A percentile compares a stretch with the other conserved stretches of the same genome.
Evolutionary conservation across 1,284 basidiomycete genomes (phyloP).

Genomic region (Dichomitus squalens): DNA sequence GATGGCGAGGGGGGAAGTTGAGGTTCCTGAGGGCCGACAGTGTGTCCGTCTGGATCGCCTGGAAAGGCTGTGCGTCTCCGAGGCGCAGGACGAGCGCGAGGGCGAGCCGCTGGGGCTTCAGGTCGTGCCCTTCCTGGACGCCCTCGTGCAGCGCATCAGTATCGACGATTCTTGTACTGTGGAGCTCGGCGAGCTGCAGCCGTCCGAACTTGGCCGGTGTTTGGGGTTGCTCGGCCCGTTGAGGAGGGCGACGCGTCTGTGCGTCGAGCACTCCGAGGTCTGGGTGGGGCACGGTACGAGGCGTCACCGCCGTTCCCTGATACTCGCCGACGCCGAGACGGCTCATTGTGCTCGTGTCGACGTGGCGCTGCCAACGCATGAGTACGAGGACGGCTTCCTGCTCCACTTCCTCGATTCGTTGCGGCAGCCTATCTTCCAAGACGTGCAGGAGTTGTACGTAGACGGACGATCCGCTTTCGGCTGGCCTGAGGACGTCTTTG

Average conservation of each 20-base stretch:
- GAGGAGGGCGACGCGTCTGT: not conserved
- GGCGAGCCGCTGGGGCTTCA: not conserved
- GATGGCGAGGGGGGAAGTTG: not conserved
- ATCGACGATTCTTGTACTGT: not conserved
- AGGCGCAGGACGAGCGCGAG: not conserved
- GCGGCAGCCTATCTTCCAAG: not conserved
- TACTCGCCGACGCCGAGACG: not conserved
- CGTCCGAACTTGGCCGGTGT: not conserved
- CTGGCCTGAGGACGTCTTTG: not conserved
- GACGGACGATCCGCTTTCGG: not conserved
- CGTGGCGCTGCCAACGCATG: not conserved
- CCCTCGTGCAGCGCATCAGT: not conserved
- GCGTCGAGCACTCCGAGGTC: not conserved
- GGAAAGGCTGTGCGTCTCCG: not conserved
- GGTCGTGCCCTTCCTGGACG: not conserved
- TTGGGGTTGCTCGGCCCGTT: not conserved
- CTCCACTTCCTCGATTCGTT: not conserved
- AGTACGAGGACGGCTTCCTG: not conserved
- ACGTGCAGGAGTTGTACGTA: not conserved
- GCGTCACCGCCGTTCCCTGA: not conserved
- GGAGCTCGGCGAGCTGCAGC: not conserved
- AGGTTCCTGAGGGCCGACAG: not conserved
- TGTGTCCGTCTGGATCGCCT: not conserved
- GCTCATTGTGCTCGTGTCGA: not conserved
- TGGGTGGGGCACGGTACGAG: not conserved